These are phyloP conservation scores for Dendrobium huoshanense DNA, from an alignment of 106 monocot species.

Conservation along the genomic window DNA sequence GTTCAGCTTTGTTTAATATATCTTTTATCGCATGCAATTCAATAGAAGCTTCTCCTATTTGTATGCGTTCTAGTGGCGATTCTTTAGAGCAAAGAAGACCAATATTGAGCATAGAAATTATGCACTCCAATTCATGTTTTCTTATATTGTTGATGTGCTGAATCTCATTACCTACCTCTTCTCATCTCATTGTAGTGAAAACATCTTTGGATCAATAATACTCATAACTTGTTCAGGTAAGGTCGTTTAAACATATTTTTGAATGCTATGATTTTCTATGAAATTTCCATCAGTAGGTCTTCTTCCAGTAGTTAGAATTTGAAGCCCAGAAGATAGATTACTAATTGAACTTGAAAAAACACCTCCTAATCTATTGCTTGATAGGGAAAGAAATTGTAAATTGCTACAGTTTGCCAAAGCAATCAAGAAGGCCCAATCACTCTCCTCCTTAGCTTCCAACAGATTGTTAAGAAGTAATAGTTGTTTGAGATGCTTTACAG, in stretches of 20 bases:
- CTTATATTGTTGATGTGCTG: not conserved
- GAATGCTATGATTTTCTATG: not conserved
- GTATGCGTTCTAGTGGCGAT: conserved; percentile 16
- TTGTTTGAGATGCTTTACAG: conserved; percentile 2
- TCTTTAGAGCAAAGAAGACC: conserved; percentile 36
- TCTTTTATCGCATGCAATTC: conserved; percentile 14
- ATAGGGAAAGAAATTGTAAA: not conserved
- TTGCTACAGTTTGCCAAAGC: conserved; percentile 20
- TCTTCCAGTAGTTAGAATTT: conserved; percentile 9
- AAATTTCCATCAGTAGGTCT: conserved; percentile 16
- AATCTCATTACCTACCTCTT: too few relatives aligned
- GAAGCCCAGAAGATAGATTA: conserved; percentile 6
- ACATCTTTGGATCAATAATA: not conserved
- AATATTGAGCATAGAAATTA: not conserved
- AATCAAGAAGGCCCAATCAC: conserved; percentile 25
- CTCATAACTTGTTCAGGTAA: not conserved
- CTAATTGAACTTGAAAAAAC: conserved; percentile 14
- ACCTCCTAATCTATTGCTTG: conserved; percentile 2
- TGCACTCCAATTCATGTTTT: conserved; percentile 6
- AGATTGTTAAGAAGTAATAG: conserved; percentile 9
- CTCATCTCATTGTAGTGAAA: not conserved
- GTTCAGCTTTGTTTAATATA: not conserved
- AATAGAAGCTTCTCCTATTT: conserved; percentile 7
- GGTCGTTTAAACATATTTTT: not conserved
- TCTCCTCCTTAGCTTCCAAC: conserved; percentile 9